phyloP scores from a whole-genome alignment of 2,329 filamentous ascomycete species.

The Calonectria honghensis region DNA sequence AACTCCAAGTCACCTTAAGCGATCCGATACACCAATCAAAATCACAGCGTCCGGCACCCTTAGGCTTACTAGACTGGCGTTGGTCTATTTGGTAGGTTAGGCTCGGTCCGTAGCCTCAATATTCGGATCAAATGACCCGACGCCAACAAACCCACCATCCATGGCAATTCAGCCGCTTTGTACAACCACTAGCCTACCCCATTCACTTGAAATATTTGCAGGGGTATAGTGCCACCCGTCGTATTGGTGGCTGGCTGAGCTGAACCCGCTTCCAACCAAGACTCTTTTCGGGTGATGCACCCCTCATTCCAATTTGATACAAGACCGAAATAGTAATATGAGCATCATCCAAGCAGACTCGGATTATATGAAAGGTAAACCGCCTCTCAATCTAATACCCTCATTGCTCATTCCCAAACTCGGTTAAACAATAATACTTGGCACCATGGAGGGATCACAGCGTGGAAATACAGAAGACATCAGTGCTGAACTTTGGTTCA shows the following conservation, averaged over 20 bases:
- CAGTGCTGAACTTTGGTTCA: constrained; percentile 16
- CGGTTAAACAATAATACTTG: not conserved
- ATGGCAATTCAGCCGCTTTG: not conserved
- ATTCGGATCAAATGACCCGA: not conserved
- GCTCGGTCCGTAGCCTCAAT: not conserved
- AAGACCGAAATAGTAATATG: not conserved
- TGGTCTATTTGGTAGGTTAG: not conserved
- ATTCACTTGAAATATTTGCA: not conserved
- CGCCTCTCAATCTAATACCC: not conserved
- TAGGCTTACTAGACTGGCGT: not conserved
- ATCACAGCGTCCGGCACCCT: not conserved
- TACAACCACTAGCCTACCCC: not conserved
- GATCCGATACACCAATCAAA: not conserved
- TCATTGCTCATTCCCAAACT: not conserved
- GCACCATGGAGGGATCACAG: not conserved
- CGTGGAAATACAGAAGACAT: constrained; percentile 8
- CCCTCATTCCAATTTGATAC: not conserved
- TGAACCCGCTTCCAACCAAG: not conserved
- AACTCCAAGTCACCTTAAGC: not conserved
- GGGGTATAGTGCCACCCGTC: not conserved
- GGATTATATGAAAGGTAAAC: not conserved
- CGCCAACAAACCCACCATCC: not conserved
- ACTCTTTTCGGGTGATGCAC: too few species aligned
- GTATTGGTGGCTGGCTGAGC: not conserved
- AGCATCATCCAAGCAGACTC: not conserved